These are phyloP conservation scores for Zygoascus sp. DNA, from an alignment of 1,139 yeast genomes.

Conservation along the genomic window DNA sequence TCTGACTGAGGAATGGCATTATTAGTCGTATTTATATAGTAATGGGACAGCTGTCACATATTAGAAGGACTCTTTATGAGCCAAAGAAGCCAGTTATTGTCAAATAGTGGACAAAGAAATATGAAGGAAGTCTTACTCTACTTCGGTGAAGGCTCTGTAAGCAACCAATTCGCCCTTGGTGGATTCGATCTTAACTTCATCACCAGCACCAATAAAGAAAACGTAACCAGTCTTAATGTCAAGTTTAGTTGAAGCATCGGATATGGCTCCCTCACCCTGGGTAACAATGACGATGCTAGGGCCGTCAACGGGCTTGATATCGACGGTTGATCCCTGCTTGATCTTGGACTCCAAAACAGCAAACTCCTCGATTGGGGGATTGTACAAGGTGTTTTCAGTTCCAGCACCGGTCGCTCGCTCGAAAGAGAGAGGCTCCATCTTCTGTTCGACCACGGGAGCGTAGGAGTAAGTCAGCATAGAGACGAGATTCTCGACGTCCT, in stretches of 20 bases:
- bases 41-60: not conserved
- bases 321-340: slow-evolving; percentile 43
- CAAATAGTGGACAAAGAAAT: not conserved
- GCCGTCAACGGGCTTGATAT: slow-evolving; percentile 62
- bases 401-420: slow-evolving; percentile 51
- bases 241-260: slow-evolving; percentile 40
- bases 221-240: slow-evolving; percentile 63
- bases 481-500: slow-evolving; percentile 86
- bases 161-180: slow-evolving; percentile 57
- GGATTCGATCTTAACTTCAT: slow-evolving; percentile 57
- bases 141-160: slow-evolving; percentile 65
- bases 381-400: slow-evolving; percentile 55
- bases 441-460: slow-evolving; percentile 87
- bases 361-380: slow-evolving; percentile 97
- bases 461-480: slow-evolving; percentile 86
- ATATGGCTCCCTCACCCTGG: slow-evolving; percentile 65
- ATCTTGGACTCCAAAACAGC: slow-evolving; percentile 78
- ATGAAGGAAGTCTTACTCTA: slow-evolving; percentile 4
- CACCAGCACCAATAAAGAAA: slow-evolving; percentile 77
- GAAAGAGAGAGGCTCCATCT: slow-evolving; percentile 68
- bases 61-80: too few relatives aligned
- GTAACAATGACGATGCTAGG: slow-evolving; percentile 87
- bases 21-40: not conserved
- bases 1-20: not conserved
- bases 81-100: too few relatives aligned